Evolutionary conservation across 352 stramenopile genomes (phyloP).

Genomic region (Phytophthora constricta): DNA sequence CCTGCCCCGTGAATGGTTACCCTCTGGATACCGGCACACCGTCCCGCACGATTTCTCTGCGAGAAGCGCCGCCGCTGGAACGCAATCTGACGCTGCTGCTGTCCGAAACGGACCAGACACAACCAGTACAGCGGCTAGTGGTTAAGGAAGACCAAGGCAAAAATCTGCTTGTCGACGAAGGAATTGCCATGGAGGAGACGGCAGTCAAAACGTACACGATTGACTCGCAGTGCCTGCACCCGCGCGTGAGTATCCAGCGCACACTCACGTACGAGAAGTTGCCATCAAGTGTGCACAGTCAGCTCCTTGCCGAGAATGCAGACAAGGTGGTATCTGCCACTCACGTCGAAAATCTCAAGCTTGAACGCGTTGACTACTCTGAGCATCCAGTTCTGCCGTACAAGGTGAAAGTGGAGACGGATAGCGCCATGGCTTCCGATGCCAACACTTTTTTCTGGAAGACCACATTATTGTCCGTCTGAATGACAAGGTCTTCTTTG

Average conservation of each 20-base stretch:
- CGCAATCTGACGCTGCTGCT: constrained; percentile 41
- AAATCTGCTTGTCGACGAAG: constrained; percentile 52
- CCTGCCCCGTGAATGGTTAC: constrained; percentile 44
- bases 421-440: constrained; percentile 56
- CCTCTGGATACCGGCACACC: constrained; percentile 39
- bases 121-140: constrained; percentile 40
- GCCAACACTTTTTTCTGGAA: constrained; percentile 38
- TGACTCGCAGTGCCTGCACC: constrained; percentile 39
- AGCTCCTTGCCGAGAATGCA: constrained; percentile 27
- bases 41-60: constrained; percentile 40
- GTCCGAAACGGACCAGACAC: constrained; percentile 42
- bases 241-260: constrained; percentile 42
- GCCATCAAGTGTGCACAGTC: constrained; percentile 13
- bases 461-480: constrained; percentile 43
- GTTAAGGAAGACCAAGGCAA: constrained; percentile 53
- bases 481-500: constrained; percentile 45
- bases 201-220: constrained; percentile 52
- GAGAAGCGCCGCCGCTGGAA: constrained; percentile 41
- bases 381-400: constrained; percentile 43
- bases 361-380: constrained; percentile 38
- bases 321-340: constrained; percentile 26
- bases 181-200: constrained; percentile 55
- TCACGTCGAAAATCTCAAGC: constrained; percentile 10
- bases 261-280: constrained; percentile 55
- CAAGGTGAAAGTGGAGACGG: constrained; percentile 46